Conservation (phyloP, 805 yeast genomes). For the Cyberlindnera galapagoensis region DNA sequence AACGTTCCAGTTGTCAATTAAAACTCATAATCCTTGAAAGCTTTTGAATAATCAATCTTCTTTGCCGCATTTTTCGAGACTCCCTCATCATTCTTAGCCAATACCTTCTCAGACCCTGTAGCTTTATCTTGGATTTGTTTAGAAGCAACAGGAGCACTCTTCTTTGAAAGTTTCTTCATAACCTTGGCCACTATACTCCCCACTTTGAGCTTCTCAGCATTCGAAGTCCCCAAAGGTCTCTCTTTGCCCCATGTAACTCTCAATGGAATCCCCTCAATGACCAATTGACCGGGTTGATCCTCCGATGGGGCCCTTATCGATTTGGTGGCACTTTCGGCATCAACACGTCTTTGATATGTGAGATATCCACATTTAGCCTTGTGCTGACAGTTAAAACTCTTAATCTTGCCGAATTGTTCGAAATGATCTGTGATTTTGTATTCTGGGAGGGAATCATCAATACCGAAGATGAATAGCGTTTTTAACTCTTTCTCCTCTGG, state of each 20-base stretch:
- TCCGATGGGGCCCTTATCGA: constrained; percentile 18
- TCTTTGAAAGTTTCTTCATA: constrained; percentile 36
- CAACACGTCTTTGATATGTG: constrained; percentile 39
- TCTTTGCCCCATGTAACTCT: constrained; percentile 53
- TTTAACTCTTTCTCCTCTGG: constrained; percentile 38
- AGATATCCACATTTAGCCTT: constrained; percentile 60
- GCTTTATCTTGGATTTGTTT: not conserved
- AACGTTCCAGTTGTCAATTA: too few species aligned
- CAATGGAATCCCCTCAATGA: constrained; percentile 37
- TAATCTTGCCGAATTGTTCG: constrained; percentile 38
- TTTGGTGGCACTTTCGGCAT: constrained; percentile 41
- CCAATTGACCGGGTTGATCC: constrained; percentile 27
- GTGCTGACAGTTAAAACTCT: constrained; percentile 45
- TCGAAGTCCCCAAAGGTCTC: constrained; percentile 33
- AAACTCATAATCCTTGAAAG: constrained; percentile 8
- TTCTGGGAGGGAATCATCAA: constrained; percentile 61
- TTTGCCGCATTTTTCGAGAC: not conserved
- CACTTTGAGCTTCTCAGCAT: constrained; percentile 41
- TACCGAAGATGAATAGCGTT: constrained; percentile 71
- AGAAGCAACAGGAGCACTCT: not conserved
- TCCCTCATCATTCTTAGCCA: constrained; percentile 1
- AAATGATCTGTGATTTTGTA: constrained; percentile 49
- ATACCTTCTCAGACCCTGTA: not conserved
- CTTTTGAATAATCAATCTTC: constrained; percentile 2
- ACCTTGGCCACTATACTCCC: constrained; percentile 45